Conservation (phyloP, 257 asterid genomes). For the Solanum ahanhuiri region DNA sequence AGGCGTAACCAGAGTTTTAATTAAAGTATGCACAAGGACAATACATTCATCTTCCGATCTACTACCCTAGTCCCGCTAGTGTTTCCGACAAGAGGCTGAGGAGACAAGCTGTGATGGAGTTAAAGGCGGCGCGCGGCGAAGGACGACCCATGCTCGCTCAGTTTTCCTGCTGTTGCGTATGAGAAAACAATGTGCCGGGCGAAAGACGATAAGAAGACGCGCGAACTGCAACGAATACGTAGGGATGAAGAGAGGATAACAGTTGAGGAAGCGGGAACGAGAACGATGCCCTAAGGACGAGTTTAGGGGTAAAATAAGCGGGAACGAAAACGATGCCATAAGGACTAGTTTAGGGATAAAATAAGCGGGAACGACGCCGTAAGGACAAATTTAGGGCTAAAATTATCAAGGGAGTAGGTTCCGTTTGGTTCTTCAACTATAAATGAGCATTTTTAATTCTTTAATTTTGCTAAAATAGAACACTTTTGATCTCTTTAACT, state of each 20-base stretch:
- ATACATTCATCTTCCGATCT: neutral
- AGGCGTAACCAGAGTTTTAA: neutral
- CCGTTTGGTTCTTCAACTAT: no score
- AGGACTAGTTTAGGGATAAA: neutral
- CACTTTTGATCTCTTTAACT: neutral
- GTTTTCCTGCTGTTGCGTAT: neutral
- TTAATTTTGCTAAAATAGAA: no score
- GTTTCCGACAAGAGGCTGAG: neutral
- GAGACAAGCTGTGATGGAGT: neutral
- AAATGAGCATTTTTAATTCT: no score
- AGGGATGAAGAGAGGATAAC: neutral
- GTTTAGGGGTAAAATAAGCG: neutral
- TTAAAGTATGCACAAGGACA: neutral
- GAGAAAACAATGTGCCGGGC: neutral
- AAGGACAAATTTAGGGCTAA: neutral
- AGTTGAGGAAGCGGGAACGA: neutral
- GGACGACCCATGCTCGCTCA: neutral
- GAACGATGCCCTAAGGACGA: no score
- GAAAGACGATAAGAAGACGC: neutral
- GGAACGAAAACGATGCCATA: neutral
- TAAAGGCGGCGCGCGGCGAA: neutral
- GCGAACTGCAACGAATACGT: neutral
- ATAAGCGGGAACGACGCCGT: neutral
- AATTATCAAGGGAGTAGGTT: neutral
- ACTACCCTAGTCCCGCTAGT: neutral